Evolutionary conservation across 768 basidiomycete genomes (phyloP).

Genomic region (Harrya chromipes): DNA sequence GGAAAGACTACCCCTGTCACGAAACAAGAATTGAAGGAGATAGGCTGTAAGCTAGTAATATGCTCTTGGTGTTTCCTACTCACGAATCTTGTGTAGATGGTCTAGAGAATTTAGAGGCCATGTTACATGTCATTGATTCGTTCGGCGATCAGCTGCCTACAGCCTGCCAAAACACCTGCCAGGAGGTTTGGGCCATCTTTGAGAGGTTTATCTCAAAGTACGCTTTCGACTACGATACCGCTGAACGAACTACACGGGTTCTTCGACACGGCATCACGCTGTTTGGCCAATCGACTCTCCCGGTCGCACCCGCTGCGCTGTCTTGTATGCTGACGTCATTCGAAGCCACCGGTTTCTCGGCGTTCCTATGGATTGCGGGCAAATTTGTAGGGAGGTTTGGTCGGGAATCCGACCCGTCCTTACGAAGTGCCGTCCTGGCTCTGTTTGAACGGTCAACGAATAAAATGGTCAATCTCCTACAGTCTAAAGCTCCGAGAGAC

Average conservation of each 20-base stretch:
- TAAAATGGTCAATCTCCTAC: constrained; percentile 65
- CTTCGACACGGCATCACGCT: constrained; percentile 81
- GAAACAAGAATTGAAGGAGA: constrained; percentile 66
- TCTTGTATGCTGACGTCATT: constrained; percentile 76
- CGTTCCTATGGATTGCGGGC: constrained; percentile 92
- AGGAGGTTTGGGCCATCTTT: constrained; percentile 81
- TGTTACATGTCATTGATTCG: constrained; percentile 77
- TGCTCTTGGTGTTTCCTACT: background rate
- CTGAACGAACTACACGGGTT: constrained; percentile 82
- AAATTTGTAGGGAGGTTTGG: constrained; percentile 82
- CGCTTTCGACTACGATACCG: constrained; percentile 68
- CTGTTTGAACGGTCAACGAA: constrained; percentile 75
- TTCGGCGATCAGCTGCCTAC: constrained; percentile 82
- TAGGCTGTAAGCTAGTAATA: constrained; percentile 55
- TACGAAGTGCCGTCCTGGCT: constrained; percentile 57
- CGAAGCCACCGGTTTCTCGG: constrained; percentile 74
- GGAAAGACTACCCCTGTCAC: constrained; percentile 52
- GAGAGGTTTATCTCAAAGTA: constrained; percentile 78
- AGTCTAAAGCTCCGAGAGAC: constrained; percentile 62
- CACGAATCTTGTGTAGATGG: constrained; percentile 49
- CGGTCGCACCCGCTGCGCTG: constrained; percentile 68
- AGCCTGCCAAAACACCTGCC: constrained; percentile 73
- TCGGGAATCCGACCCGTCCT: constrained; percentile 50
- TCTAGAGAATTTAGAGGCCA: constrained; percentile 90
- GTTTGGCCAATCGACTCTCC: constrained; percentile 64